These are phyloP conservation scores for Globisporangium okanoganense DNA, from an alignment of 352 stramenopile genomes.

Conservation along the genomic window DNA sequence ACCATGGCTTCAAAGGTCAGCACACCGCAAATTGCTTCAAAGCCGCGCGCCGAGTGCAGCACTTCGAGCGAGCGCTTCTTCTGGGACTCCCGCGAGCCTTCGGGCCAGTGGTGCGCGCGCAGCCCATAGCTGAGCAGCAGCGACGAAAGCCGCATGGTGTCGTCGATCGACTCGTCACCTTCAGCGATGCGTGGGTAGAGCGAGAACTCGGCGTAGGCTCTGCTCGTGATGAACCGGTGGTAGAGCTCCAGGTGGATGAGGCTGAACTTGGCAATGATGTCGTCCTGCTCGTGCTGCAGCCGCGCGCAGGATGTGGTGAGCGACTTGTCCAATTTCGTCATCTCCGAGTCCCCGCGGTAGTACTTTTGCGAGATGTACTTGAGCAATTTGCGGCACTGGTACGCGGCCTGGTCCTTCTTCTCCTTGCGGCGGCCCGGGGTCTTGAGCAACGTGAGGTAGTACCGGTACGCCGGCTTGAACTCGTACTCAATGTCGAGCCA, in stretches of 20 bases:
- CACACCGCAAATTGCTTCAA: slow-evolving; percentile 72
- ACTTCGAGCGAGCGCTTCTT: slow-evolving; percentile 72
- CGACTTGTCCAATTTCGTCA: slow-evolving; percentile 64
- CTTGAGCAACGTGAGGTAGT: slow-evolving; percentile 65
- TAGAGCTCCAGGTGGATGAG: slow-evolving; percentile 86
- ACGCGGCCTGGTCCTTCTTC: slow-evolving; percentile 52
- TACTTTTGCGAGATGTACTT: slow-evolving; percentile 87
- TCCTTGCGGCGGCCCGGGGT: slow-evolving; percentile 38
- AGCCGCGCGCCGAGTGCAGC: slow-evolving; percentile 55
- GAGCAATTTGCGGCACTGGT: slow-evolving; percentile 63
- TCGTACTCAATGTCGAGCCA: slow-evolving; percentile 87
- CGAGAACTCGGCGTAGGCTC: slow-evolving; percentile 79
- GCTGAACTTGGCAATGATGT: slow-evolving; percentile 80
- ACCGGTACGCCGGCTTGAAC: slow-evolving; percentile 79
- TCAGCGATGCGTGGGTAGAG: slow-evolving; percentile 61
- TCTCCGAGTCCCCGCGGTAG: slow-evolving; percentile 71
- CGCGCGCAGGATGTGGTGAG: slow-evolving; percentile 57
- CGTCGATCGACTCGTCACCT: slow-evolving; percentile 66
- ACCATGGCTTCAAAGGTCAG: slow-evolving; percentile 72
- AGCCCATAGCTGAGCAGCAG: slow-evolving; percentile 78
- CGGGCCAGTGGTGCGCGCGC: slow-evolving; percentile 76
- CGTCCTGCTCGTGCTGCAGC: slow-evolving; percentile 78
- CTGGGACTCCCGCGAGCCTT: slow-evolving; percentile 35
- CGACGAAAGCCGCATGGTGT: slow-evolving; percentile 61
- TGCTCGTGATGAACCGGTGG: slow-evolving; percentile 80